Conservation (phyloP, 75 land plant genomes). For the Gnetum montanum region DNA sequence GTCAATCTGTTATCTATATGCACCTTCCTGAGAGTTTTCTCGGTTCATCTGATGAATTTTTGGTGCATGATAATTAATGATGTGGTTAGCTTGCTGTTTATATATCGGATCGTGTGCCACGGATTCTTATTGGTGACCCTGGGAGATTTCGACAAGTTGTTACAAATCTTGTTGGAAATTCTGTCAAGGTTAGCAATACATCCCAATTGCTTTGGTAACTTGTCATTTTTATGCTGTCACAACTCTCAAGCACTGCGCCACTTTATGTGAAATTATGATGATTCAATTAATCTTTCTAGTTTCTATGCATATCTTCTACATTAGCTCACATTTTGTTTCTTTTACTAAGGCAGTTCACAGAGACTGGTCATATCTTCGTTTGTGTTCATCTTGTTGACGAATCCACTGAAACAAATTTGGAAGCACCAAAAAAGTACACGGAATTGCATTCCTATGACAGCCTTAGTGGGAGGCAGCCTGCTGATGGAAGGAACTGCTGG, state of each 20-base stretch:
- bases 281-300: too few relatives aligned
- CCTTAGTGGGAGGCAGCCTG: conserved; percentile 72
- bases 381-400: conserved; percentile 78
- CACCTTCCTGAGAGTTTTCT: too few relatives aligned
- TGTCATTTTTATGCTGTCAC: too few relatives aligned
- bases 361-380: conserved; percentile 81
- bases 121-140: conserved; percentile 76
- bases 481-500: conserved; percentile 67
- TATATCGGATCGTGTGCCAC: conserved; percentile 77
- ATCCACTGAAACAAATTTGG: conserved; percentile 21
- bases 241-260: too few relatives aligned
- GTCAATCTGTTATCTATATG: too few relatives aligned
- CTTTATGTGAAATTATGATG: too few relatives aligned
- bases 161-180: conserved; percentile 88
- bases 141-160: conserved; percentile 85
- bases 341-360: conserved; percentile 93
- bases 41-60: too few relatives aligned
- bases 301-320: too few relatives aligned
- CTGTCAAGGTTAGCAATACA: conserved; percentile 67
- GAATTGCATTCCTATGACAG: conserved; percentile 28
- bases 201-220: too few relatives aligned
- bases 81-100: conserved; percentile 78
- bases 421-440: conserved; percentile 10
- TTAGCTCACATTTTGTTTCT: too few relatives aligned
- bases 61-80: too few relatives aligned